Conservation (phyloP, 2,329 filamentous ascomycete genomes). For the Aotearoamyces nothofagi region DNA sequence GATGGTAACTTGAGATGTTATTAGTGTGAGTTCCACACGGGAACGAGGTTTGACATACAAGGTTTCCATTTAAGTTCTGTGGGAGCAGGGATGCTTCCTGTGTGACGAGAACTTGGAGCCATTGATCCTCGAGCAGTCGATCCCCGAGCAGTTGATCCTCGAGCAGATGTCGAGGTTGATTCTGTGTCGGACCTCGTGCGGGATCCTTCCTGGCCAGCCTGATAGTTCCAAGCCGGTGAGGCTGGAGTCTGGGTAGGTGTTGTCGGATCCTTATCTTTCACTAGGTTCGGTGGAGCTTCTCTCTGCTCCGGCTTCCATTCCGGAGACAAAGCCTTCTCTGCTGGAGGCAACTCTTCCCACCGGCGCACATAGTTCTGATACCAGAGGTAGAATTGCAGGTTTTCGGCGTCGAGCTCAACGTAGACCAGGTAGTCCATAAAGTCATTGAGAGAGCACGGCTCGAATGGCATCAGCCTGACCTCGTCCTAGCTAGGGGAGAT, state of each 20-base stretch:
- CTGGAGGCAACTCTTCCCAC: slow-evolving; percentile 27
- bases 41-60: slow-evolving; percentile 36
- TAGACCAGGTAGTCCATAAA: slow-evolving; percentile 80
- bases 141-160: too few relatives aligned
- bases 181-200: too few relatives aligned
- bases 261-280: slow-evolving; percentile 7
- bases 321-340: slow-evolving; percentile 40
- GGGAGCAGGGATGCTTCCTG: slow-evolving; percentile 20
- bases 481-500: not conserved
- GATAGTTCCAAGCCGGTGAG: too few relatives aligned
- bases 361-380: slow-evolving; percentile 40
- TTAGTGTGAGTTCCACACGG: slow-evolving; percentile 5
- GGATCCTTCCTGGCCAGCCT: too few relatives aligned
- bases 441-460: slow-evolving; percentile 67
- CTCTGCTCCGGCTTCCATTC: slow-evolving; percentile 59
- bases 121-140: slow-evolving; percentile 1
- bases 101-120: slow-evolving; percentile 3
- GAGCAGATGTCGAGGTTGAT: too few relatives aligned
- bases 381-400: slow-evolving; percentile 58
- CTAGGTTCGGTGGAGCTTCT: too few relatives aligned
- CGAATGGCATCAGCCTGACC: slow-evolving; percentile 2
- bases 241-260: too few relatives aligned
- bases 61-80: slow-evolving; percentile 49
- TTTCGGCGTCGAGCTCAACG: slow-evolving; percentile 65
- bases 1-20: slow-evolving; percentile 42